Base-by-base conservation (phyloP, 495 filamentous ascomycete species). In the Penicillium coprophilum region DNA sequence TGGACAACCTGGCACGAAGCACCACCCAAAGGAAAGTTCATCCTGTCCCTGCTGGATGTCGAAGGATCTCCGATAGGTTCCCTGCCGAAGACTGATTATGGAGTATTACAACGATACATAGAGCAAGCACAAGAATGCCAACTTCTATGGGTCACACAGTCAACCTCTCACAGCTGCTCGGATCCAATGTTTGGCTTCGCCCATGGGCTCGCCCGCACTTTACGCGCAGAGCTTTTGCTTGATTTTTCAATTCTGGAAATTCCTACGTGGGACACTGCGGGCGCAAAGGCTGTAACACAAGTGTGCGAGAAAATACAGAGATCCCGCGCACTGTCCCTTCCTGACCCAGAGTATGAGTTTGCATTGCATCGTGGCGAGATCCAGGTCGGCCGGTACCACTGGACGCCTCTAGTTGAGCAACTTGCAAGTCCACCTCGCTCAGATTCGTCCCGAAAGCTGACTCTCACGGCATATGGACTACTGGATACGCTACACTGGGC, bases 211-310 rank as follows among this genome's bases (percentile, higher is more conserved):
- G 68, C 72, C 3, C 63, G 80, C 10, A 73, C 74, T 7, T 43
- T 78, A 0, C 72, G 79, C 3, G 50, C 58, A 0, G 80, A 82
- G 59, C 21, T 74, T 7, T 13, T 56, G 1, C 50, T 72, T 0
- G 56, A 77, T 17, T 67, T 81, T 41, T 67, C 66, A 4, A 77
- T 73, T 0, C 57, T 76, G 5, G 79, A 83, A 58, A 19, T 77
- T 7, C 71, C 78, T 4, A 20, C 46, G 6, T 47, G 71, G 15
- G 55, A 68, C 23, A 8, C n/a, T 0, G 34, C n/a, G 2, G 19
- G 62, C 6, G 31, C 62, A 8, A 23, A 59, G 2, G 40, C 58
- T 3, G 45, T 65, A 5, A 13, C 62, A 0, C 31, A 69, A 32
- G 51, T 69, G 2, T 66, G 64, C 19, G 17, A 57, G 4, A 63